Percentiles rank a stretch among this genome's conserved stretches.
phyloP scores from a whole-genome alignment of 2,329 filamentous ascomycete species.

The Talaromyces piceae region DNA sequence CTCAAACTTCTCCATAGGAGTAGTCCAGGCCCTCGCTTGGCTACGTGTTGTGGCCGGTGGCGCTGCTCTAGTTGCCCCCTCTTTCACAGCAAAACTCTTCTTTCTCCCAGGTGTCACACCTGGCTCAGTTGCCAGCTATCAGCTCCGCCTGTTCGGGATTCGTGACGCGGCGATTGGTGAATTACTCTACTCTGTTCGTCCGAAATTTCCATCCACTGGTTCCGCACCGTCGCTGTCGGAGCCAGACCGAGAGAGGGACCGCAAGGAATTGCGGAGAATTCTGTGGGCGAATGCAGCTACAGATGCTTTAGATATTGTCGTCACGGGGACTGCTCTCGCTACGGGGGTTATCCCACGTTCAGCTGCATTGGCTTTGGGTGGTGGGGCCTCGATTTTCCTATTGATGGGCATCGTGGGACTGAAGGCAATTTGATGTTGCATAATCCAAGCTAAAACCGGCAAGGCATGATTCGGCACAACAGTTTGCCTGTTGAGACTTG shows the following conservation, averaged over 20 bases:
- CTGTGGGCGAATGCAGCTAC: not conserved
- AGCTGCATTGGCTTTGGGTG: not conserved
- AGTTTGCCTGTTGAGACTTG: too few relatives aligned
- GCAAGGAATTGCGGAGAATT: not conserved
- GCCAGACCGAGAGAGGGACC: not conserved
- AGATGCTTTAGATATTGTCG: not conserved
- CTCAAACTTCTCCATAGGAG: not conserved
- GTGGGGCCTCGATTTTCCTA: not conserved
- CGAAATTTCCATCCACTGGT: not conserved
- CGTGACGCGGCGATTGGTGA: not conserved
- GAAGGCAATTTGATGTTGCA: not conserved
- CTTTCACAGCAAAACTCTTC: not conserved
- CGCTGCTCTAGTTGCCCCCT: not conserved
- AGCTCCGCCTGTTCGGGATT: not conserved
- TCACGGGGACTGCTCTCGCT: not conserved
- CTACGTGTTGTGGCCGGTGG: not conserved
- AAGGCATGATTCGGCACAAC: too few relatives aligned
- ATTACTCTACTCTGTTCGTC: not conserved
- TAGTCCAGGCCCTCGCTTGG: not conserved
- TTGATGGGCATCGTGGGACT: not conserved
- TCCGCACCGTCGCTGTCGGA: not conserved
- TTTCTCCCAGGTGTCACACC: not conserved
- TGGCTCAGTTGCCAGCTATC: not conserved
- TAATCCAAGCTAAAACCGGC: too few relatives aligned
- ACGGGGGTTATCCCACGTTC: not conserved